Base-by-base conservation (phyloP, 2,329 filamentous ascomycete genomes). In the Sporothrix inflata region DNA sequence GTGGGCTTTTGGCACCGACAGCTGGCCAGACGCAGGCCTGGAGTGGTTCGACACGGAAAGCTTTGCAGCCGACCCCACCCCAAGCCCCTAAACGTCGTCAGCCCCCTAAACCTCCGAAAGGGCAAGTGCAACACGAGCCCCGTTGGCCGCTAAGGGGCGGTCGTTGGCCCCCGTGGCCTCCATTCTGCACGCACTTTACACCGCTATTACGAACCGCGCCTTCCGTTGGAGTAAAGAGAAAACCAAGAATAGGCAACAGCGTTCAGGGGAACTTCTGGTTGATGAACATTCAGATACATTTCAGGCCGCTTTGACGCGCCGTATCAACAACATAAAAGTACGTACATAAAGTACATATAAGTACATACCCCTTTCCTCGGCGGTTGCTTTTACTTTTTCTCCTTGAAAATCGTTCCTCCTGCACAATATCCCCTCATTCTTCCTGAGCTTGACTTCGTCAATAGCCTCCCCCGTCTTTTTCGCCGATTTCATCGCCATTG, bases 41-140 rank as follows among this genome's bases (percentile, higher is more conserved):
- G 19, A 65, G 63, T 74, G 73, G 73, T 71, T 66, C 71, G 72
- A 74, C 55, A 51, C 73, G 74, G 74, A 72, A 72, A 60, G 55
- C 49, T 69, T 55, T 70, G 45, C 30, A 61, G 38, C 72, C 72
- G 72, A 53, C 55, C 61, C 71, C 73, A 71, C 67, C 27, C 45
- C 21, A 12, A 14, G 24, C 51, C 47, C 19, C 38, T 16, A 45
- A 27, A 38, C 27, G 60, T 45, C 38, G 38, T 45, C 34, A 24
- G n/a, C 38, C 60, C 21, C 38, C 16, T 57, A 61, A 53, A 53
- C n/a, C 60, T 30, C 42, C 49, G 11, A 60, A 47, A 55, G 5
- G 68, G 45, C 21, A 69, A 27, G 65, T 38, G 65, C 65, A 49
- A 40, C 11, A 51, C 53, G 55, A 49, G 27, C 40, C 21, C 21